Evolutionary conservation across 1,284 basidiomycete genomes (phyloP).

Genomic region (Golubevia pallescens): DNA sequence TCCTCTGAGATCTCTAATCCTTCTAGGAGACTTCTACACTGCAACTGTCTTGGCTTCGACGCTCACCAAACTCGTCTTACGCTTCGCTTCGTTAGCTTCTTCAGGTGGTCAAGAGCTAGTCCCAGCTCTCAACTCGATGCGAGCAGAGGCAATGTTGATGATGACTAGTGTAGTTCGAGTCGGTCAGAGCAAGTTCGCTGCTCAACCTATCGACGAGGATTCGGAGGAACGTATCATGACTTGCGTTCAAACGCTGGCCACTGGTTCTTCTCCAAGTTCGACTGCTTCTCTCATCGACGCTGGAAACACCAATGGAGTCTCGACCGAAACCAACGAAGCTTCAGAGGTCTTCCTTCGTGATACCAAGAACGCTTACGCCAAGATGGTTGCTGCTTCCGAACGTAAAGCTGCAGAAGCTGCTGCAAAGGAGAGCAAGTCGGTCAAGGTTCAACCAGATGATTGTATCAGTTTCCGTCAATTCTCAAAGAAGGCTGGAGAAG

Average conservation of each 20-base stretch:
- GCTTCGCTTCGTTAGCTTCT: slow-evolving; percentile 69
- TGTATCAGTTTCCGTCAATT: slow-evolving; percentile 91
- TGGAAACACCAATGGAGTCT: slow-evolving; percentile 15
- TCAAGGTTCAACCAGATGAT: slow-evolving; percentile 88
- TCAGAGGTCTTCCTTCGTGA: slow-evolving; percentile 88
- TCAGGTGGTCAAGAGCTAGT: no score
- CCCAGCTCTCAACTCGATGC: slow-evolving; percentile 66
- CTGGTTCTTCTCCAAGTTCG: slow-evolving; percentile 15
- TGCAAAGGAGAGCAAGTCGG: slow-evolving; percentile 76
- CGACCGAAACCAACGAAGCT: slow-evolving; percentile 70
- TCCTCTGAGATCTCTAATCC: slow-evolving; percentile 85
- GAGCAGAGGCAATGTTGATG: slow-evolving; percentile 96
- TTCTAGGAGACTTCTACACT: slow-evolving; percentile 97
- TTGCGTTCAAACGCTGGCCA: slow-evolving; percentile 88
- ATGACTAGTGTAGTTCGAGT: slow-evolving; percentile 97
- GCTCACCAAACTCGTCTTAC: slow-evolving; percentile 87
- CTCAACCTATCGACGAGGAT: slow-evolving; percentile 95
- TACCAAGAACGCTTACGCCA: slow-evolving; percentile 89
- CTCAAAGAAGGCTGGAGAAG: slow-evolving; percentile 83
- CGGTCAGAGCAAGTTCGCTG: slow-evolving; percentile 93
- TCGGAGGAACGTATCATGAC: slow-evolving; percentile 95
- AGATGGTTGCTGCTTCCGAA: slow-evolving; percentile 74
- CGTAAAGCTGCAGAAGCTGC: slow-evolving; percentile 77
- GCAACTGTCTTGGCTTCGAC: slow-evolving; percentile 86
- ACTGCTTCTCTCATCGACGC: slow-evolving; percentile 23